Conservation (phyloP, 805 yeast species). For the Hanseniaspora taiwanica region DNA sequence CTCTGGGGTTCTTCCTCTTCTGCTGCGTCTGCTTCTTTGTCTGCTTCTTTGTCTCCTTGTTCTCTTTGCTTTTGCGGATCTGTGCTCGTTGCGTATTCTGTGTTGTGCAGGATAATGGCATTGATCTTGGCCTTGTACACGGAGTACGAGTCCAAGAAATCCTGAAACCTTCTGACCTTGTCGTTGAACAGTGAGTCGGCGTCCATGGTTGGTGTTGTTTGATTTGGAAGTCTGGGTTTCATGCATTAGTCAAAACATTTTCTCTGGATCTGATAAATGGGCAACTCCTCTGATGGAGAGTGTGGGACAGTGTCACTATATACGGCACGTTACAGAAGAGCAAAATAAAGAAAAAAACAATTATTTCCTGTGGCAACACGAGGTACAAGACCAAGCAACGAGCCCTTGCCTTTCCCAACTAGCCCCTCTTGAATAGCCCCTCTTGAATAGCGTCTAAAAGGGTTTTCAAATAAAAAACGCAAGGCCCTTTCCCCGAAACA, state of each 20-base stretch:
- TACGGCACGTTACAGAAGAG: no score
- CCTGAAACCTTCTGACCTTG: slow-evolving; percentile 78
- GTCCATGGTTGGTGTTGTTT: background rate
- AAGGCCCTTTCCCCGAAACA: no score
- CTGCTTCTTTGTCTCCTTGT: slow-evolving; percentile 7
- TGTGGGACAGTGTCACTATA: no score
- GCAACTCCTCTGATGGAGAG: no score
- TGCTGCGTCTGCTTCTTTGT: slow-evolving; percentile 6
- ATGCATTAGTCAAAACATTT: background rate
- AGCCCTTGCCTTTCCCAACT: no score
- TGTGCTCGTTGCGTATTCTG: slow-evolving; percentile 19
- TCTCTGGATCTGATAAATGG: background rate
- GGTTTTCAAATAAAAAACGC: no score
- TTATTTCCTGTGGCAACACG: no score
- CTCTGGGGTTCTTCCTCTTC: slow-evolving; percentile 26
- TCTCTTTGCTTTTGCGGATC: slow-evolving; percentile 1
- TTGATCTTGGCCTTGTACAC: slow-evolving; percentile 60
- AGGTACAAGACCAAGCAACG: no score
- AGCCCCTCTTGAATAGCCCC: no score
- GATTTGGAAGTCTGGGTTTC: background rate
- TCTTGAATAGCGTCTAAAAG: no score
- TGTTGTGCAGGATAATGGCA: slow-evolving; percentile 55
- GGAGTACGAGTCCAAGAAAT: slow-evolving; percentile 58
- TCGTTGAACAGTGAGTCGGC: slow-evolving; percentile 51
- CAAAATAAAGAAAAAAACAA: background rate